A percentile compares a stretch with the other conserved stretches of the same genome.
phyloP scores from a whole-genome alignment of 164 flowering plant species.

The Vitis amurensis region DNA sequence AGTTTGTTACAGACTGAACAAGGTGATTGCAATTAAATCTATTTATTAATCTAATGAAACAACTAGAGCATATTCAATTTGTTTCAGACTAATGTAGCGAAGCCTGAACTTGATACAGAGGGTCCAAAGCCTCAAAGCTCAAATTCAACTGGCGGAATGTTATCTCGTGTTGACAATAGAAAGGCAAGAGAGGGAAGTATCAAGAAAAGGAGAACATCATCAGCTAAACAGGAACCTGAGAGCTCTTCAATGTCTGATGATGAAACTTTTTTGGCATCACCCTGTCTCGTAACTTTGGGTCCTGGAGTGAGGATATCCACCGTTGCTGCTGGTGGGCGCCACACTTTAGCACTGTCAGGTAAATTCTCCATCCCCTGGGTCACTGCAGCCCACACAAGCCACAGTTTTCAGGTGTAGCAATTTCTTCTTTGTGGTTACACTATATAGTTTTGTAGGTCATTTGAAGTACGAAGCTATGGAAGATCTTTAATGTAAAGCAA shows the following conservation, averaged over 20 bases:
- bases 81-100: slow-evolving; percentile 14
- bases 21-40: slow-evolving; percentile 39
- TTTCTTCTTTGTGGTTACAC: slow-evolving; percentile 20
- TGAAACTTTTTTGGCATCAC: slow-evolving; percentile 57
- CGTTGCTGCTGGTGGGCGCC: slow-evolving; percentile 87
- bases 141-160: slow-evolving; percentile 31
- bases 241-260: slow-evolving; percentile 47
- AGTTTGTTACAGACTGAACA: slow-evolving; percentile 41
- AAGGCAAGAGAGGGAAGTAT: slow-evolving; percentile 51
- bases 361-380: slow-evolving; percentile 8
- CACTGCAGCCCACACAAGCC: not conserved
- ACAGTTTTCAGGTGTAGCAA: slow-evolving; percentile 11
- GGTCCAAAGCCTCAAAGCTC: slow-evolving; percentile 51
- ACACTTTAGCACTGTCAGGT: slow-evolving; percentile 81
- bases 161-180: slow-evolving; percentile 31
- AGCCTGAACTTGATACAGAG: slow-evolving; percentile 33
- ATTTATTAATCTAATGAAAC: not conserved
- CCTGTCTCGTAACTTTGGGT: slow-evolving; percentile 61
- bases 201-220: slow-evolving; percentile 61
- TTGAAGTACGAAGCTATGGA: slow-evolving; percentile 35
- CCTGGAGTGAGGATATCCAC: slow-evolving; percentile 64
- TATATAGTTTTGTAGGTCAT: slow-evolving; percentile 32
- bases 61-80: not conserved
- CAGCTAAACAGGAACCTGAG: slow-evolving; percentile 56
- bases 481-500: slow-evolving; percentile 27